Base-by-base conservation (phyloP, 441 rosid species). In the Melastoma candidum region DNA sequence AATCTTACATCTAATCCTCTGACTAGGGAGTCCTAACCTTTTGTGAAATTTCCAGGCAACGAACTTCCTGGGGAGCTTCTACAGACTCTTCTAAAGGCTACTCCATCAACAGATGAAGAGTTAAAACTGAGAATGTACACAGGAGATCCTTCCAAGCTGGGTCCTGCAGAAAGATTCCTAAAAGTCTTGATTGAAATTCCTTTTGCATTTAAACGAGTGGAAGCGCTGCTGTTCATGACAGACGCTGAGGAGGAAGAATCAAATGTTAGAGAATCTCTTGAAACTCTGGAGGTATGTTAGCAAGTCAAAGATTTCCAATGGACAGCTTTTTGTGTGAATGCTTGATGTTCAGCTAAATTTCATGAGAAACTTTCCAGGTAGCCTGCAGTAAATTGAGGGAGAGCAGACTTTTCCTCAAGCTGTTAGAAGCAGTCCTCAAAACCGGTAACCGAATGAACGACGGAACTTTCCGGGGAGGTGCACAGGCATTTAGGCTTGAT, bases 391-490 rank as follows among this genome's bases (percentile, higher is more conserved):
- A 85, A 75, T 93, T 94, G 57, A 76, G 67, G 53, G 85, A 73
- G 61, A 87, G 95, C 66, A 70, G 96, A 56, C 68, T 94, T 64
- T 94, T 94, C 81, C 80, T 87, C 51, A 94, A 90, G 77, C 87
- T 94, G 63, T 70, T 94, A 64, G 99, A 94, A 74, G 99, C 99
- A 49, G 96, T 94, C 69, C 99, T 94, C 12, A 94, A 94, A 72
- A 94, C 99, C 4, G 99, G 99, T 57, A 94, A 94, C 61, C 84
- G 99, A 50, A 94, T 94, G 99, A 94, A 94, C 64, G 81, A 81
- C 74, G 99, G 99, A 48, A 94, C 99, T 55, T 94, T 81, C 58
- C 85, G 99, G 26, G 99, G 99, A 39, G 90, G 96, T 41, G 99
- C 99, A 12, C 93, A 78, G 71, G 97, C 99, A 39, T 94, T 94